Conservation (phyloP, 345 rosid genomes). For the Turritis glabra region DNA sequence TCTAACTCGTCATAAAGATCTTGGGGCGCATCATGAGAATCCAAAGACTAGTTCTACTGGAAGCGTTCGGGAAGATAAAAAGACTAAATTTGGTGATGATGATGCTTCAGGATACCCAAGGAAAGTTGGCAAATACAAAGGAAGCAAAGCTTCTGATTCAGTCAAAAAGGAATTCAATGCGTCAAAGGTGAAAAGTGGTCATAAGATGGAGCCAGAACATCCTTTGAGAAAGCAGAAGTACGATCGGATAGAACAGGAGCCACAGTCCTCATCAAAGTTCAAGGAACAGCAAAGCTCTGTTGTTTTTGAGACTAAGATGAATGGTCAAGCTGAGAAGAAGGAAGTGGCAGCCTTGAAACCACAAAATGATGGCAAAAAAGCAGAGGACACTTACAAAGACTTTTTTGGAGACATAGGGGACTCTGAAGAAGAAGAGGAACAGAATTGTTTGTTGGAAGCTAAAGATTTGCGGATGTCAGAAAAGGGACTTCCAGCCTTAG, state of each 20-base stretch:
- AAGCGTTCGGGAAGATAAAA: conserved; percentile 59
- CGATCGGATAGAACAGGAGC: conserved; percentile 51
- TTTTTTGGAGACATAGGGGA: conserved; percentile 73
- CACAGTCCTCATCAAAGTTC: conserved; percentile 45
- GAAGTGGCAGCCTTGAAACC: conserved; percentile 49
- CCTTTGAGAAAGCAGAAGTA: conserved; percentile 46
- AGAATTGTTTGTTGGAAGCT: conserved; percentile 39
- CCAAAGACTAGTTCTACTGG: conserved; percentile 47
- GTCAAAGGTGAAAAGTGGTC: conserved; percentile 46
- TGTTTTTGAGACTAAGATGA: conserved; percentile 52
- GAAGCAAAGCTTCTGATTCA: conserved; percentile 44
- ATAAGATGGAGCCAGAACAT: conserved; percentile 42
- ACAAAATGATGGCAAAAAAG: conserved; percentile 49
- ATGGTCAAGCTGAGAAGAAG: conserved; percentile 43
- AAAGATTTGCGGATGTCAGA: conserved; percentile 48
- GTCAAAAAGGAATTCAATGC: conserved; percentile 46
- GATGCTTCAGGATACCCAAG: conserved; percentile 42
- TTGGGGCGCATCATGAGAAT: conserved; percentile 46
- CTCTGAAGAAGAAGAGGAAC: conserved; percentile 67
- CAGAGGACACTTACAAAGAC: conserved; percentile 64
- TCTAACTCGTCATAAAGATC: conserved; percentile 45
- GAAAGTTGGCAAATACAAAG: conserved; percentile 50
- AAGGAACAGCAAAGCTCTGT: conserved; percentile 45
- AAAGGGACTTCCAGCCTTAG: conserved; percentile 39
- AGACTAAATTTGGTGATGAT: conserved; percentile 43